Conservation (phyloP, 768 basidiomycete genomes). For the Megacollybia marginata region DNA sequence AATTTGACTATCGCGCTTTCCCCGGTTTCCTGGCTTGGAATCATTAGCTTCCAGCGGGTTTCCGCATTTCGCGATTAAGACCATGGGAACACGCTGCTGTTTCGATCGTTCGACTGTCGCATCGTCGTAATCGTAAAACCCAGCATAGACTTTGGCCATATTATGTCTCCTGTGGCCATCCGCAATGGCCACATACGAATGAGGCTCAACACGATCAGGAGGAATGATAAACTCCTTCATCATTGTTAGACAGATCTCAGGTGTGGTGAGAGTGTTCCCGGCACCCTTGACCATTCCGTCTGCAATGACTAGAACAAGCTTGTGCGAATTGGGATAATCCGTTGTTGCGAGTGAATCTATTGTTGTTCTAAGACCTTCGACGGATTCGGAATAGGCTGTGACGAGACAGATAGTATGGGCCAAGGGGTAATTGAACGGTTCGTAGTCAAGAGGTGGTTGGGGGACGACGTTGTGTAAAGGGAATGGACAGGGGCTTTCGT, state of each 20-base stretch:
- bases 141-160: constrained; percentile 97
- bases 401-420: constrained; percentile 93
- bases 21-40: constrained; percentile 93
- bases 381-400: constrained; percentile 96
- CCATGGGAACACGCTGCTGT: constrained; percentile 94
- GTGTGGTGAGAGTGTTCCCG: constrained; percentile 83
- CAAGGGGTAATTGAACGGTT: constrained; percentile 95
- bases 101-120: constrained; percentile 84
- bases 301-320: constrained; percentile 89
- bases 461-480: constrained; percentile 85
- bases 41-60: constrained; percentile 88
- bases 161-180: constrained; percentile 99
- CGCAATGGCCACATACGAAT: constrained; percentile 97
- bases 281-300: constrained; percentile 98
- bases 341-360: constrained; percentile 98
- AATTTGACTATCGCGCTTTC: constrained; percentile 97
- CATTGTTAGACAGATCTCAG: constrained; percentile 91
- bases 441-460: constrained; percentile 84
- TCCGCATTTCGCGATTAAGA: constrained; percentile 92
- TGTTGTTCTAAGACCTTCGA: constrained; percentile 94
- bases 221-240: constrained; percentile 91
- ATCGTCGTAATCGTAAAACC: constrained; percentile 94
- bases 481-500: constrained; percentile 81
- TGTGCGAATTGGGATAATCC: constrained; percentile 97
- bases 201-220: constrained; percentile 79